phyloP scores from a whole-genome alignment of 2,329 filamentous ascomycete species.

The Fusarium sp. region DNA sequence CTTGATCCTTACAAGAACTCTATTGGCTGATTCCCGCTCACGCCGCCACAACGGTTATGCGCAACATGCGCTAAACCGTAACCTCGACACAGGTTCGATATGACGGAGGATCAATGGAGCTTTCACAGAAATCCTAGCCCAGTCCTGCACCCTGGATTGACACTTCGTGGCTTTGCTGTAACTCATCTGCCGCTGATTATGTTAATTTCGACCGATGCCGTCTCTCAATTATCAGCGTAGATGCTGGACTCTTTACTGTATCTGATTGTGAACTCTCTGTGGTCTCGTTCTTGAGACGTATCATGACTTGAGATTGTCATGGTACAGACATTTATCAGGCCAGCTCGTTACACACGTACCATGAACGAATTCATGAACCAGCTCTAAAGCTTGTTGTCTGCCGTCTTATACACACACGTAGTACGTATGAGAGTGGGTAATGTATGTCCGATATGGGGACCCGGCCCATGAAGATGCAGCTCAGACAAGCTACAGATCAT shows the following conservation, averaged over 20 bases:
- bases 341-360: neutral
- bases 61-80: slow-evolving; percentile 65
- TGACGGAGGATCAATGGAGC: slow-evolving; percentile 58
- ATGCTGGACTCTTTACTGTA: neutral
- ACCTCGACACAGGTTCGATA: slow-evolving; percentile 58
- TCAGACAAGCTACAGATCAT: slow-evolving; percentile 42
- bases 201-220: slow-evolving; percentile 15
- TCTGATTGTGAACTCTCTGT: neutral
- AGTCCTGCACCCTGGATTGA: slow-evolving; percentile 21
- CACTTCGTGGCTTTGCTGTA: slow-evolving; percentile 26
- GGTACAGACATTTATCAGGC: neutral
- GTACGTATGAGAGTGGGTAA: slow-evolving; percentile 11
- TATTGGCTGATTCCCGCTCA: slow-evolving; percentile 54
- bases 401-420: neutral
- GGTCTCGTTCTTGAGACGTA: neutral
- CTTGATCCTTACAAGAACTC: slow-evolving; percentile 31
- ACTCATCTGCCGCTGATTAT: slow-evolving; percentile 17
- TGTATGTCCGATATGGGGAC: slow-evolving; percentile 30
- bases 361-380: slow-evolving; percentile 1
- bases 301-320: neutral
- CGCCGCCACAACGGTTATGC: slow-evolving; percentile 63
- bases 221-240: neutral
- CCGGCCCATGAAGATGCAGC: slow-evolving; percentile 37
- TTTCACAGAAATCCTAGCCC: slow-evolving; percentile 49
- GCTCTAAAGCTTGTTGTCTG: slow-evolving; percentile 2